Evolutionary conservation across 108 stramenopile genomes (phyloP), one percentile per base, ranked within the genome.

Genomic region (Schizochytrium sp.): DNA sequence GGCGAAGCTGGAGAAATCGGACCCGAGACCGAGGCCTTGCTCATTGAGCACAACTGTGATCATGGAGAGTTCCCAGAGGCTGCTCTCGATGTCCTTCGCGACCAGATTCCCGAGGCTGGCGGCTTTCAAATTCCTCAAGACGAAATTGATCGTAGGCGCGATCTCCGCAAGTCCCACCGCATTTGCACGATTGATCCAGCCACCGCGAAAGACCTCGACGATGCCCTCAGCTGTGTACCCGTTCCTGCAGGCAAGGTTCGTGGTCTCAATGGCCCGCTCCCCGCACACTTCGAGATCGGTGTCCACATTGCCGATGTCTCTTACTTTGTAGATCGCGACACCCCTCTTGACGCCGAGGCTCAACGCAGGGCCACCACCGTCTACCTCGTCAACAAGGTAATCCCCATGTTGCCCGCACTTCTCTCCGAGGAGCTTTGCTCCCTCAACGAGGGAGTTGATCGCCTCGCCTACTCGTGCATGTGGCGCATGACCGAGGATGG

Each of bases 261-360:
- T 88, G 96, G 29, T 92, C 93, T 14, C 95, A 97, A 91, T 94
- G 95, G 58, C 87, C 53, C n/a, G 51, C 57, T 83, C 51, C 57
- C 55, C 96, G 89, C 57, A 6, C 72, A 21, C 57, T 87, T n/a
- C 28, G 96, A 97, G 89, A 90, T 97, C 63, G 97, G 98, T 28
- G 98, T 98, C 10, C 98, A 99, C 91, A 99, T 99, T 90, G 98
- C 98, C 0, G 98, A 99, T 90, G 98, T 99, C 29, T 96, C 96
- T 53, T 92, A 96, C 93, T 99, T 99, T 91, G 92, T 98, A 6
- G 59, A 83, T 59, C 95, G 95, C 0, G 91, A 91, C 58, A 93
- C 93, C 5, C 92, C 93, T n/a, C 93, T 98, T 18, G 98, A 99
- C 89, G 72, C 91, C n/a, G 98, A 98, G 90, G 98, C 98, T 4